A percentile compares a stretch with the other conserved stretches of the same genome.
These are phyloP conservation scores for Pseudopithomyces chartarum DNA, from an alignment of 2,329 filamentous ascomycete species.

Conservation along the genomic window DNA sequence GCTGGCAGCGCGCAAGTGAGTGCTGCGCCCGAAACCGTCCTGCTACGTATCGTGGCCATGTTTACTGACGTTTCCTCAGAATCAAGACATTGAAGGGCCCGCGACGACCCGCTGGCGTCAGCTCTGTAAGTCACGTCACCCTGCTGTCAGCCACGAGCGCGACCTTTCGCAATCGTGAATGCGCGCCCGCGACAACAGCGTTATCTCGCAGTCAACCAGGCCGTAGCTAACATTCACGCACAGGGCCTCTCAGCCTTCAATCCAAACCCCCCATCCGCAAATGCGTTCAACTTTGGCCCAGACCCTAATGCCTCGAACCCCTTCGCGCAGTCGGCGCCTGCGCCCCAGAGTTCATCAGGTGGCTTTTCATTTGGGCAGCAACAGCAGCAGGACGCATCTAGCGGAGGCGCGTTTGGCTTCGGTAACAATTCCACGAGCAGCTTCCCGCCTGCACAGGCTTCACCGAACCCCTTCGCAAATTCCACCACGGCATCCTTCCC, in stretches of 20 bases:
- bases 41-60: neutral
- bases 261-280: slow-evolving; percentile 15
- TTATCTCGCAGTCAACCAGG: slow-evolving; percentile 6
- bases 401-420: slow-evolving; percentile 13
- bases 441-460: slow-evolving; percentile 37
- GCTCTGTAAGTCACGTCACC: slow-evolving; percentile 31
- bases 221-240: slow-evolving; percentile 22
- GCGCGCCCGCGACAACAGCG: neutral
- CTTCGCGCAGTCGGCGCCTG: slow-evolving; percentile 10
- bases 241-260: slow-evolving; percentile 29
- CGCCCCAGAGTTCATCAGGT: slow-evolving; percentile 1
- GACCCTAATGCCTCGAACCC: slow-evolving; percentile 21
- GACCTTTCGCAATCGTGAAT: neutral
- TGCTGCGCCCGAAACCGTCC: slow-evolving; percentile 23
- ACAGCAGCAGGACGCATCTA: slow-evolving; percentile 17
- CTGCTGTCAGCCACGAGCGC: slow-evolving; percentile 10
- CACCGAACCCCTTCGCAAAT: slow-evolving; percentile 31
- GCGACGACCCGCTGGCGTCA: slow-evolving; percentile 26
- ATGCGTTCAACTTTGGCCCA: slow-evolving; percentile 26
- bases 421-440: slow-evolving; percentile 29
- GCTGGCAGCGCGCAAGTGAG: slow-evolving; percentile 61
- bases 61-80: slow-evolving; percentile 3
- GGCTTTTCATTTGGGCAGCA: slow-evolving; percentile 15
- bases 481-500: slow-evolving; percentile 38
- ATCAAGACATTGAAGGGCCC: slow-evolving; percentile 7